Evolutionary conservation across 2,329 filamentous ascomycete genomes (phyloP).

Genomic region (Cladophialophora bantiana): DNA sequence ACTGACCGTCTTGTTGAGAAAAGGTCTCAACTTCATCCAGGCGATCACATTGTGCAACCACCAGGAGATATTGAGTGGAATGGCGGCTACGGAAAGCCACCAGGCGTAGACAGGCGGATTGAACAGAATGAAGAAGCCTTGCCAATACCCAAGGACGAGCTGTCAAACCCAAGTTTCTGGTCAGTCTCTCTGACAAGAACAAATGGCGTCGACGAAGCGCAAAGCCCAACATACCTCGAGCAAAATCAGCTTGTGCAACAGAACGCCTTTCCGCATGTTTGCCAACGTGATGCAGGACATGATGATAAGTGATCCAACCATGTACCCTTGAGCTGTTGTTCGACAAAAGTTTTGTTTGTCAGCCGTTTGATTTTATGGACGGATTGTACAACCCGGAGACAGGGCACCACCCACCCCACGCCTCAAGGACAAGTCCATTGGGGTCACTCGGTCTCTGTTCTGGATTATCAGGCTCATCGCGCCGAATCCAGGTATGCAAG

Average conservation of each 20-base stretch:
- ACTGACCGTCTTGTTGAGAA: conserved; percentile 56
- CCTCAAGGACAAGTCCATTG: conserved; percentile 47
- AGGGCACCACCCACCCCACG: conserved; percentile 43
- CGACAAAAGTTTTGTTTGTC: conserved; percentile 2
- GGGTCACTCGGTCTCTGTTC: conserved; percentile 38
- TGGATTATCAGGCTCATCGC: conserved; percentile 33
- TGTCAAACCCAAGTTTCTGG: conserved; percentile 35
- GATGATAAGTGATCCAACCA: conserved; percentile 53
- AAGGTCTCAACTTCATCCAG: conserved; percentile 67
- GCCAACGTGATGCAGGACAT: conserved; percentile 53
- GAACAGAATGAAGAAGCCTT: conserved; percentile 64
- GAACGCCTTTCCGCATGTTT: conserved; percentile 52
- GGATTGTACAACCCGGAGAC: neutral
- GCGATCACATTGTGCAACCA: conserved; percentile 66
- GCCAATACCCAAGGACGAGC: conserved; percentile 60
- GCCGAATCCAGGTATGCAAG: conserved; percentile 28
- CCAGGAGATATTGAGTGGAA: conserved; percentile 64
- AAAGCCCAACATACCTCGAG: conserved; percentile 47
- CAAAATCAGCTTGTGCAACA: conserved; percentile 55
- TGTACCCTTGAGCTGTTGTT: conserved; percentile 46
- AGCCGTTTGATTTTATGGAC: neutral
- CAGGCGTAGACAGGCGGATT: conserved; percentile 61
- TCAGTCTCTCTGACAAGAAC: conserved; percentile 14
- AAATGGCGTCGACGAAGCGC: neutral
- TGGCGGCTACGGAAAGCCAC: conserved; percentile 64